Conservation (phyloP, 805 yeast genomes). For the Metschnikowia anglica region DNA sequence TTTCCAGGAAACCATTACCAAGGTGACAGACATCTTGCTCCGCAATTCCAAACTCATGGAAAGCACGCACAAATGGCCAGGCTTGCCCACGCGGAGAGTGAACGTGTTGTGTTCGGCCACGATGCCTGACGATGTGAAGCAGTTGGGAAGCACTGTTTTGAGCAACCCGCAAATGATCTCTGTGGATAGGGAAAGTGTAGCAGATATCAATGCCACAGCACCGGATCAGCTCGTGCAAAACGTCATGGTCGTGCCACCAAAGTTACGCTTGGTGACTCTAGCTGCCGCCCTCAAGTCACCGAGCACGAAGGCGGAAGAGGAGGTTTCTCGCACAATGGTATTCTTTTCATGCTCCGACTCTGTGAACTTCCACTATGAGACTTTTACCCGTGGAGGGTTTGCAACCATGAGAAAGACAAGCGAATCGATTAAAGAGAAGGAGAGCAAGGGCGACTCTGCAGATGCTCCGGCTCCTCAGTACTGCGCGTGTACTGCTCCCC, state of each 20-base stretch:
- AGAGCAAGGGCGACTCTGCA: slow-evolving; percentile 21
- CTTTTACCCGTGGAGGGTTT: slow-evolving; percentile 61
- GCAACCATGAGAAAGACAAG: slow-evolving; percentile 33
- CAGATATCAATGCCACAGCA: slow-evolving; percentile 44
- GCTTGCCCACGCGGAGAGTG: slow-evolving; percentile 67
- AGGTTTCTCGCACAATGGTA: slow-evolving; percentile 63
- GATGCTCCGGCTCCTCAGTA: slow-evolving; percentile 13
- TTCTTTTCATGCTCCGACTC: slow-evolving; percentile 94
- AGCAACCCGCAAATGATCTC: slow-evolving; percentile 71
- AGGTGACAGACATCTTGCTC: slow-evolving; percentile 64
- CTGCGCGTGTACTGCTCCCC: slow-evolving; percentile 55
- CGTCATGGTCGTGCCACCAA: slow-evolving; percentile 86
- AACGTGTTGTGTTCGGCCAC: slow-evolving; percentile 95
- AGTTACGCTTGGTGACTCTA: slow-evolving; percentile 79
- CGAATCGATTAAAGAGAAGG: slow-evolving; percentile 18
- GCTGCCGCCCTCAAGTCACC: slow-evolving; percentile 62
- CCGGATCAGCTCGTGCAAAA: slow-evolving; percentile 90
- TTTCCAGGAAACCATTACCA: slow-evolving; percentile 86
- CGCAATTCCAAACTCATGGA: slow-evolving; percentile 40
- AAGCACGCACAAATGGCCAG: slow-evolving; percentile 43
- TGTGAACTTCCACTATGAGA: slow-evolving; percentile 88
- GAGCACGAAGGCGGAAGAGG: slow-evolving; percentile 25
- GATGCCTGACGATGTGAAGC: slow-evolving; percentile 72
- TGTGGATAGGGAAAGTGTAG: slow-evolving; percentile 25
- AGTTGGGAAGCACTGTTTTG: slow-evolving; percentile 76